A percentile compares a stretch with the other conserved stretches of the same genome.
phyloP scores from a whole-genome alignment of 768 basidiomycete species.

The Boletellus ananiceps region DNA sequence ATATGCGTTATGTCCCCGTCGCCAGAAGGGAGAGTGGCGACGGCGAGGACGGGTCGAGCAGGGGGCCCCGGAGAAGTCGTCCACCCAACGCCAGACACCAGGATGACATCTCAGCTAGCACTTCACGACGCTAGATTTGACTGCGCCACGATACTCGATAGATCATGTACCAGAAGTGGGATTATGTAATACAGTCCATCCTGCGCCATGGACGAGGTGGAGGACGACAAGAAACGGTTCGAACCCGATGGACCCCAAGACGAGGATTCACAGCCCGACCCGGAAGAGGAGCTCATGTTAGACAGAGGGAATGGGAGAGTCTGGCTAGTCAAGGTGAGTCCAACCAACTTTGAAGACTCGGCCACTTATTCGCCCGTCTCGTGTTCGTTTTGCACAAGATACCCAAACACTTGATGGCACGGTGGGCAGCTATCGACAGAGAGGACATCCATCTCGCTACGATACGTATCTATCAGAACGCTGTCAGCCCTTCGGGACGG shows the following conservation, averaged over 20 bases:
- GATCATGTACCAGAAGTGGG: neutral
- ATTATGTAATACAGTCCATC: neutral
- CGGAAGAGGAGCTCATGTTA: constrained; percentile 78
- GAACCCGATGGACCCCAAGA: constrained; percentile 50
- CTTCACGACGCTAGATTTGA: too few relatives aligned
- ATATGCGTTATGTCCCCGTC: constrained; percentile 81
- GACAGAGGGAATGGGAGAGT: constrained; percentile 70
- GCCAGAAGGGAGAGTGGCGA: constrained; percentile 59
- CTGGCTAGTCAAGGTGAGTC: constrained; percentile 79
- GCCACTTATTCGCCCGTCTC: constrained; percentile 10
- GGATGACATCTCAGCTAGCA: too few relatives aligned
- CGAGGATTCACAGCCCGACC: constrained; percentile 68
- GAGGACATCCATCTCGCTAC: constrained; percentile 82
- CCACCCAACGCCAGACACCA: too few relatives aligned
- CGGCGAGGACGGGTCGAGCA: constrained; percentile 26
- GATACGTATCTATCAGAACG: constrained; percentile 69
- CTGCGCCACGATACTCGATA: too few relatives aligned
- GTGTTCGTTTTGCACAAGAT: constrained; percentile 43
- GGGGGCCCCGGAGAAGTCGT: neutral
- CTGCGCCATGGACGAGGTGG: constrained; percentile 35
- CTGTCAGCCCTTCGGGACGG: constrained; percentile 39
- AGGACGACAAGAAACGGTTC: constrained; percentile 73
- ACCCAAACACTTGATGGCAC: constrained; percentile 80
- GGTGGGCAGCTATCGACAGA: constrained; percentile 72
- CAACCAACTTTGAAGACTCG: neutral